Conservation (phyloP, 768 basidiomycete genomes). For the Chlorophyllum brunneum region DNA sequence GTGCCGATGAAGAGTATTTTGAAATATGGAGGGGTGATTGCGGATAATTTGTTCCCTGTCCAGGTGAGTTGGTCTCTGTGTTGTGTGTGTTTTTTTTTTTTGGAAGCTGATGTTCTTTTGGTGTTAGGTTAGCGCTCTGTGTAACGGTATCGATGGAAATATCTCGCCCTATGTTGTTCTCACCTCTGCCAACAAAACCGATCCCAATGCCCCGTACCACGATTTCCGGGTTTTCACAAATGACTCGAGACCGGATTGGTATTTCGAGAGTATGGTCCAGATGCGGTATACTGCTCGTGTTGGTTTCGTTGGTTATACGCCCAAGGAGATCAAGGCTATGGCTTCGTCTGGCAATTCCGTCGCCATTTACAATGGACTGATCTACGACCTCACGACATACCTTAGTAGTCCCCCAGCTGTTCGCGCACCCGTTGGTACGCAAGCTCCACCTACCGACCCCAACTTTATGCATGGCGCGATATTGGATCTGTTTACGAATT, state of each 20-base stretch:
- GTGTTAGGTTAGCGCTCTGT: constrained; percentile 81
- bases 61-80: constrained; percentile 55
- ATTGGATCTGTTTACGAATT: constrained; percentile 70
- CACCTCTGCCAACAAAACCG: constrained; percentile 72
- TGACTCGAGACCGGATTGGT: constrained; percentile 97
- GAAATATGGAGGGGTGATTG: constrained; percentile 76
- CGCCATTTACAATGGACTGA: constrained; percentile 80
- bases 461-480: constrained; percentile 74
- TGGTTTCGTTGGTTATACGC: constrained; percentile 85
- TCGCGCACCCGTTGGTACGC: constrained; percentile 40
- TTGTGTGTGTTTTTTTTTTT: background rate
- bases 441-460: constrained; percentile 39
- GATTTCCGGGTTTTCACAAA: constrained; percentile 90
- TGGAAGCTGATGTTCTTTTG: background rate
- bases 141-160: constrained; percentile 76
- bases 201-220: constrained; percentile 80
- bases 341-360: constrained; percentile 61
- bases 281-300: constrained; percentile 88
- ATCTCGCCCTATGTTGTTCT: constrained; percentile 84
- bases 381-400: constrained; percentile 88
- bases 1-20: constrained; percentile 72
- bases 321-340: constrained; percentile 68
- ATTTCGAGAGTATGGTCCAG: constrained; percentile 88
- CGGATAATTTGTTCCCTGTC: constrained; percentile 86
- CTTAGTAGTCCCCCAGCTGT: constrained; percentile 63